Percentiles rank a stretch among this genome's conserved stretches.
phyloP scores from a whole-genome alignment of 2,329 filamentous ascomycete genomes.

The Aspergillus sp. region DNA sequence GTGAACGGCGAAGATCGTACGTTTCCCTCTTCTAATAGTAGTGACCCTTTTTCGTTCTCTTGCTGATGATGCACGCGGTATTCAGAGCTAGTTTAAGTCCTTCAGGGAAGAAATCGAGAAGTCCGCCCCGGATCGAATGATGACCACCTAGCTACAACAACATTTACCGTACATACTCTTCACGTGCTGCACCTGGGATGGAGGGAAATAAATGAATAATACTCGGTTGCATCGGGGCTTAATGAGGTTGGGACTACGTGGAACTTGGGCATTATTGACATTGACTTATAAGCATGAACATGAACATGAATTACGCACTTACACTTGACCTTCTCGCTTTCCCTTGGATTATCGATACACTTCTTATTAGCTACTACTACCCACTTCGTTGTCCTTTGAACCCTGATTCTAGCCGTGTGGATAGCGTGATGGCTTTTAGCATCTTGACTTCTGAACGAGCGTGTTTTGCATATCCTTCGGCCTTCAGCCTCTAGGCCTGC shows the following conservation, averaged over 20 bases:
- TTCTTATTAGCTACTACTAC: not conserved
- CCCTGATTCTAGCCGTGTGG: not conserved
- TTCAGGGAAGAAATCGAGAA: constrained; percentile 23
- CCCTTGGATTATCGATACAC: not conserved
- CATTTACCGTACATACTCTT: not conserved
- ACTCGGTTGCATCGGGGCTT: not conserved
- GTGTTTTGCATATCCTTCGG: not conserved
- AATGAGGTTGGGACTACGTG: not conserved
- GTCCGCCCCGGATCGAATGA: constrained; percentile 25
- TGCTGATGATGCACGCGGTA: not conserved
- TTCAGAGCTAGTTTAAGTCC: constrained; percentile 24
- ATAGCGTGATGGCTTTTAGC: not conserved
- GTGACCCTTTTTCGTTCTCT: not conserved
- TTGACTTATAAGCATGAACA: not conserved
- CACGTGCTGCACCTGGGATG: not conserved
- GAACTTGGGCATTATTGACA: not conserved
- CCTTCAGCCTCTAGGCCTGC: no score
- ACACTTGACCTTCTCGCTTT: not conserved
- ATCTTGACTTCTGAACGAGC: not conserved
- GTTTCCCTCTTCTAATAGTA: constrained; percentile 35
- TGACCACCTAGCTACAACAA: not conserved
- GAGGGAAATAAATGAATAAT: not conserved
- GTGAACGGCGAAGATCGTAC: constrained; percentile 78
- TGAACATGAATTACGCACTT: not conserved
- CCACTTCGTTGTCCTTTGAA: not conserved